These are phyloP conservation scores for Debaryomyces udenii DNA, from an alignment of 1,139 yeast genomes.

Conservation along the genomic window DNA sequence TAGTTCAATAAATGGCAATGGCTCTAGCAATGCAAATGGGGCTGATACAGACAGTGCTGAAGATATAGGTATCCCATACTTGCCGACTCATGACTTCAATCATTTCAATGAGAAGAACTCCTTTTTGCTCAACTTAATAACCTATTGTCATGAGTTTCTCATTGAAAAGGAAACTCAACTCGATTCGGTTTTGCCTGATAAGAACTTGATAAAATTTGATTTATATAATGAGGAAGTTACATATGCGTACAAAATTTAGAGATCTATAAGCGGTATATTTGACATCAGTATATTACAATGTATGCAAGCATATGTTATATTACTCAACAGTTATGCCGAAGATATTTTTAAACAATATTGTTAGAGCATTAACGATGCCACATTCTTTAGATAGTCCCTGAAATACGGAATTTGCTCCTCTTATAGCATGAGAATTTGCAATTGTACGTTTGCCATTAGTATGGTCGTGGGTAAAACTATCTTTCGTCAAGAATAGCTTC, in stretches of 20 bases:
- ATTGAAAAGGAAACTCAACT: constrained; percentile 11
- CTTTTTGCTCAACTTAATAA: constrained; percentile 31
- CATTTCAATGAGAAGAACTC: constrained; percentile 35
- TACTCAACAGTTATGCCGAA: constrained; percentile 18
- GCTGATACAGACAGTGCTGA: constrained; percentile 10
- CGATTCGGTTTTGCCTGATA: background rate
- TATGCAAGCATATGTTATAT: background rate
- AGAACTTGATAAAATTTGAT: constrained; percentile 23
- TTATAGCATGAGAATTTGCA: background rate
- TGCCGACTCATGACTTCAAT: constrained; percentile 42
- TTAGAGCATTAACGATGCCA: constrained; percentile 31
- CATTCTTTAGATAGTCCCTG: constrained; percentile 24
- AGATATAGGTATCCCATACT: constrained; percentile 25
- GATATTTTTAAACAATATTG: constrained; percentile 25
- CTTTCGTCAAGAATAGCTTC: constrained; percentile 16
- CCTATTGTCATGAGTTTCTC: constrained; percentile 28
- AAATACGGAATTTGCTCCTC: constrained; percentile 21
- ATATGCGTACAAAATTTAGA: constrained; percentile 11
- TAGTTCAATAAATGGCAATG: constrained; percentile 11
- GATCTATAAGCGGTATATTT: background rate
- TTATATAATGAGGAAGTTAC: constrained; percentile 28
- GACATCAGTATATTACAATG: constrained; percentile 1
- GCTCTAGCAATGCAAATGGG: constrained; percentile 10
- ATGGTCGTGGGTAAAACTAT: constrained; percentile 8
- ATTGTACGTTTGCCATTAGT: background rate